A percentile compares a stretch with the other conserved stretches of the same genome.
These are phyloP conservation scores for Hypoxylon rickii DNA, from an alignment of 495 filamentous ascomycete genomes.

Conservation along the genomic window DNA sequence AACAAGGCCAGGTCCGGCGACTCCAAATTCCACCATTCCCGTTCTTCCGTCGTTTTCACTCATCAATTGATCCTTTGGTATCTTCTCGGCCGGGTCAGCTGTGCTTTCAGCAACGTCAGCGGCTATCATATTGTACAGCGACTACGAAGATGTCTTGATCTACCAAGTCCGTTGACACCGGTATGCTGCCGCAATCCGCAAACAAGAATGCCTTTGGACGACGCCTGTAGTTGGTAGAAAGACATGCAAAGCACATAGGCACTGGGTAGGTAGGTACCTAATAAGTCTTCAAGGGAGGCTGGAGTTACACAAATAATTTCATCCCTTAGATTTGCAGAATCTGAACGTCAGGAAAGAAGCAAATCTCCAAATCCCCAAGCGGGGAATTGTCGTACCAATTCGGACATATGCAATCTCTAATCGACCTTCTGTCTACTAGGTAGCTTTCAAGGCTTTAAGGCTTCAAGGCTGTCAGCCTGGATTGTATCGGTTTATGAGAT, in stretches of 20 bases:
- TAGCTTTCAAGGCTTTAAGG: no score
- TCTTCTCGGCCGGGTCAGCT: neutral
- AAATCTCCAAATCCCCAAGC: constrained; percentile 22
- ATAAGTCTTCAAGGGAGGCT: constrained; percentile 15
- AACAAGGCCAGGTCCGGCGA: no score
- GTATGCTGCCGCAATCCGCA: constrained; percentile 8
- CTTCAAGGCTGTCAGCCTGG: no score
- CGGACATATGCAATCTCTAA: no score
- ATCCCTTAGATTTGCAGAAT: constrained; percentile 10
- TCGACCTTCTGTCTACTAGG: no score
- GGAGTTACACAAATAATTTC: constrained; percentile 15
- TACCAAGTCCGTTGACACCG: neutral
- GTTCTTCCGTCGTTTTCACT: no score
- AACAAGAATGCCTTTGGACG: neutral
- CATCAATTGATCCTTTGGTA: no score
- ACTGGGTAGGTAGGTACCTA: no score
- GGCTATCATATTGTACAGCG: neutral
- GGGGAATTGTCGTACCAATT: constrained; percentile 17
- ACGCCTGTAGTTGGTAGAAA: constrained; percentile 10
- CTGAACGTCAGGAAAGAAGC: constrained; percentile 17
- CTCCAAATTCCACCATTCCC: constrained; percentile 3
- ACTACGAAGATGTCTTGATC: no score
- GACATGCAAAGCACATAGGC: constrained; percentile 25
- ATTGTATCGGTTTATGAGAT: neutral
- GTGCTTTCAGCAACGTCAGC: constrained; percentile 1